A percentile compares a stretch with the other conserved stretches of the same genome.
These are phyloP conservation scores for Umbilicaria muhlenbergii DNA, from an alignment of 495 filamentous ascomycete genomes.

Conservation along the genomic window DNA sequence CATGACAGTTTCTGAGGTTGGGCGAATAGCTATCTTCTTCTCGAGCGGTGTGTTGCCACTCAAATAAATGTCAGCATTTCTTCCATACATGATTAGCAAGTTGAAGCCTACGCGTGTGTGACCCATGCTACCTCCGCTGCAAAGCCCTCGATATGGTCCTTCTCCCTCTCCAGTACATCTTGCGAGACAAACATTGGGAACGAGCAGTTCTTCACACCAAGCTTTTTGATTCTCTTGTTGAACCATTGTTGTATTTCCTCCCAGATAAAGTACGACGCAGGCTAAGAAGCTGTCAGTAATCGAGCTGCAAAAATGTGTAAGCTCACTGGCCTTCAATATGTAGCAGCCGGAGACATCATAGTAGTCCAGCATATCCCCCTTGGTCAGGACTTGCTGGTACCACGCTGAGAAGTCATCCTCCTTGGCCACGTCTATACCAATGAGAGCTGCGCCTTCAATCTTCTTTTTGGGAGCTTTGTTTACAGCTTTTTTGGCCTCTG, in stretches of 20 bases:
- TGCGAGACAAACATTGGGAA: conserved; percentile 90
- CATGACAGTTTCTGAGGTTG: conserved; percentile 90
- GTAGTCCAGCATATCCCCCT: conserved; percentile 89
- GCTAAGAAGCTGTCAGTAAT: conserved; percentile 15
- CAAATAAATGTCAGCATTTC: conserved; percentile 12
- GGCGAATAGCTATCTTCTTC: conserved; percentile 87
- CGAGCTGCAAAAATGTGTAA: background rate
- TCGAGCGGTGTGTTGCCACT: conserved; percentile 82
- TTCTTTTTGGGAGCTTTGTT: conserved; percentile 32
- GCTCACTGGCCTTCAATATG: conserved; percentile 55
- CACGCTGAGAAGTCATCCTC: conserved; percentile 77
- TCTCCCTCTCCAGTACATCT: conserved; percentile 84
- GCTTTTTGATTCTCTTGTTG: conserved; percentile 65
- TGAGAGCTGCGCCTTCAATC: conserved; percentile 47
- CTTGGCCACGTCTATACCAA: conserved; percentile 75
- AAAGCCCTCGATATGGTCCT: conserved; percentile 94
- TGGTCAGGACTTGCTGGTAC: conserved; percentile 93
- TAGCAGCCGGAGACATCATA: conserved; percentile 93
- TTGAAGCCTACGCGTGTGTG: conserved; percentile 62
- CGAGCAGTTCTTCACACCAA: conserved; percentile 87
- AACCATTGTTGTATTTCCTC: conserved; percentile 84
- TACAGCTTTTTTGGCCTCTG: conserved; percentile 25
- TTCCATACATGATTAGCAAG: conserved; percentile 4
- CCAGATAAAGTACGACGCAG: conserved; percentile 80
- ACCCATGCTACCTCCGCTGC: conserved; percentile 98